These are phyloP conservation scores for Ormosia semicastrata DNA, from an alignment of 306 rosid genomes.

Conservation along the genomic window DNA sequence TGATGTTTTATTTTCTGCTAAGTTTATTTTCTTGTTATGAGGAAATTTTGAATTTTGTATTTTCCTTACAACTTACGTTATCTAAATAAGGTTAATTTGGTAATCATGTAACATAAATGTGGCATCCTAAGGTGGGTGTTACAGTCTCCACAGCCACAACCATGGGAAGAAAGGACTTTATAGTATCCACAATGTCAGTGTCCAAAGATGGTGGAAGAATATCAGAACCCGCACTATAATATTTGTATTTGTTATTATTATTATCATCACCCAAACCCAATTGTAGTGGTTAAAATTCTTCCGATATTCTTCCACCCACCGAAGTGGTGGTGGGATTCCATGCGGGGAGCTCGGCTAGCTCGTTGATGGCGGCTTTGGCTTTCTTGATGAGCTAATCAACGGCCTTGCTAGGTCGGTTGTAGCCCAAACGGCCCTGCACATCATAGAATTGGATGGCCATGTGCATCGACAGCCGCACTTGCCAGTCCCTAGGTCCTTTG, in stretches of 20 bases:
- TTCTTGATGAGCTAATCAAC: conserved; percentile 96
- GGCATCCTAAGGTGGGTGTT: no score
- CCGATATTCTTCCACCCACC: conserved; percentile 36
- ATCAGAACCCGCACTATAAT: conserved; percentile 30
- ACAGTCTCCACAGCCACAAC: conserved; percentile 37
- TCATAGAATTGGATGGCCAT: conserved; percentile 96
- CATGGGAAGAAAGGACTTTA: conserved; percentile 72
- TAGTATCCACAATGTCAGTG: conserved; percentile 80
- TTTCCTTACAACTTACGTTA: no score
- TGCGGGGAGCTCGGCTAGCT: conserved; percentile 78
- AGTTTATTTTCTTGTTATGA: no score
- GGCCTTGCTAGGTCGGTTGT: conserved; percentile 95
- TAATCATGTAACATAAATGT: no score
- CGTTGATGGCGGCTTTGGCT: conserved; percentile 80
- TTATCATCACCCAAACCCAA: conserved; percentile 24
- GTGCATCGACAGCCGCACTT: conserved; percentile 83
- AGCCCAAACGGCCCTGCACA: conserved; percentile 93
- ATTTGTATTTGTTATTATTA: conserved; percentile 16
- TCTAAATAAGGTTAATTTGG: no score
- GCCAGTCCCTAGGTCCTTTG: conserved; percentile 86
- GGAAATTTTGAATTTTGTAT: no score
- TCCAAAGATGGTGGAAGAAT: conserved; percentile 72
- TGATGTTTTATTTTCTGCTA: no score
- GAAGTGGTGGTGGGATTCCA: conserved; percentile 55
- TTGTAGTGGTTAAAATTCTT: conserved; percentile 14